These are phyloP conservation scores for Boletus eberwhitei DNA, from an alignment of 768 basidiomycete genomes.

Conservation along the genomic window DNA sequence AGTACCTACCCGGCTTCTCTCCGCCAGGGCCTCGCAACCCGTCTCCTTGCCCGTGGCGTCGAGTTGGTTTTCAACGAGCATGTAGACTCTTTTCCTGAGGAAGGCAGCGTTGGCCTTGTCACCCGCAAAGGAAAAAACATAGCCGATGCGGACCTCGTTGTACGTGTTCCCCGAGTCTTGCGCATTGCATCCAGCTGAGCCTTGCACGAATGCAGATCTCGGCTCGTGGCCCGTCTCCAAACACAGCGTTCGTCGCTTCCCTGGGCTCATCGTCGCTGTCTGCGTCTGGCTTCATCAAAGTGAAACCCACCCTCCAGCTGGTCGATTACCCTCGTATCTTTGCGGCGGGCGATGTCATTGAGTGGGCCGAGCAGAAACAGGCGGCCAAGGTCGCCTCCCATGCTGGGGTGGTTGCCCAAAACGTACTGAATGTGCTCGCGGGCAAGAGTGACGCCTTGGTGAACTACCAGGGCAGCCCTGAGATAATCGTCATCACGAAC, in stretches of 20 bases:
- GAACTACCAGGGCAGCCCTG: slow-evolving; percentile 47
- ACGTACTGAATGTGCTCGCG: slow-evolving; percentile 44
- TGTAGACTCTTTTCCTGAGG: slow-evolving; percentile 44
- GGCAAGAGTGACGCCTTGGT: slow-evolving; percentile 34
- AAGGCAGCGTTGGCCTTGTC: slow-evolving; percentile 36
- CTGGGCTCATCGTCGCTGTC: slow-evolving; percentile 39
- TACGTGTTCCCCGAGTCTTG: slow-evolving; percentile 28
- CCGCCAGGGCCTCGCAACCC: slow-evolving; percentile 44
- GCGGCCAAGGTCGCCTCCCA: slow-evolving; percentile 47
- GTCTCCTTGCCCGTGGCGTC: slow-evolving; percentile 43
- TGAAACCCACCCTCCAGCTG: slow-evolving; percentile 58
- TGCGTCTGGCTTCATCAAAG: slow-evolving; percentile 43
- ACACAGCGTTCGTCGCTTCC: slow-evolving; percentile 51
- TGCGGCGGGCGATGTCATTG: slow-evolving; percentile 63
- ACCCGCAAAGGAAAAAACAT: slow-evolving; percentile 52
- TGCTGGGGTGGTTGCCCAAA: slow-evolving; percentile 42
- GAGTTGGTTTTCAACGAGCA: slow-evolving; percentile 50
- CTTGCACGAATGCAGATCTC: slow-evolving; percentile 16
- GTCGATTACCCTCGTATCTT: slow-evolving; percentile 50
- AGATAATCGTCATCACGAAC: slow-evolving; percentile 52
- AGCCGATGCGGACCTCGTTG: slow-evolving; percentile 53
- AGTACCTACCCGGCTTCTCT: slow-evolving; percentile 51
- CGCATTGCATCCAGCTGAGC: neutral
- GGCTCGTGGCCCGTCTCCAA: slow-evolving; percentile 39
- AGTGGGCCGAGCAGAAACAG: slow-evolving; percentile 63